These are phyloP conservation scores for Monilinia fructigena DNA, from an alignment of 2,329 filamentous ascomycete genomes.

Conservation along the genomic window DNA sequence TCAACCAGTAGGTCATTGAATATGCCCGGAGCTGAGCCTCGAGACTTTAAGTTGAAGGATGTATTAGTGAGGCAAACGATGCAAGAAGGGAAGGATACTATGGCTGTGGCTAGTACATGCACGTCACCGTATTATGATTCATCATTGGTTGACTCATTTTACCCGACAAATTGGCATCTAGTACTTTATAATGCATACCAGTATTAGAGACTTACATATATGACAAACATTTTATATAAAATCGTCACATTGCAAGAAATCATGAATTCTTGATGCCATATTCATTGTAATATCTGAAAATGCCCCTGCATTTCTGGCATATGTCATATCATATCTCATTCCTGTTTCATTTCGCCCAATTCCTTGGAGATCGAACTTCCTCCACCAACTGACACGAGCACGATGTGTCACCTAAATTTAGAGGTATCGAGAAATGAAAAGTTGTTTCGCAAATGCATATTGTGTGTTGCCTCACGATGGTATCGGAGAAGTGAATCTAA, in stretches of 20 bases:
- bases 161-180: not conserved
- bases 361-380: conserved; percentile 14
- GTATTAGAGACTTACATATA: not conserved
- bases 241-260: conserved; percentile 1
- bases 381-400: conserved; percentile 20
- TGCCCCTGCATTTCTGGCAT: conserved; percentile 18
- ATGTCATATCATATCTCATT: conserved; percentile 6
- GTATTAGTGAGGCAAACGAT: not conserved
- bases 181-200: not conserved
- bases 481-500: conserved; percentile 36
- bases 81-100: conserved; percentile 4
- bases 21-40: not conserved
- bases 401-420: conserved; percentile 17
- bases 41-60: not conserved
- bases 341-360: conserved; percentile 11
- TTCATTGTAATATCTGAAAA: conserved; percentile 20
- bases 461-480: conserved; percentile 34
- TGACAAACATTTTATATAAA: not conserved
- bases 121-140: not conserved
- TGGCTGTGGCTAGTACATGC: conserved; percentile 4
- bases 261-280: conserved; percentile 14
- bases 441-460: conserved; percentile 32
- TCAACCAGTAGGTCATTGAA: not conserved
- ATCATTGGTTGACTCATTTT: not conserved
- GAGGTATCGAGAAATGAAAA: conserved; percentile 27